Percentiles rank a stretch among this genome's conserved stretches.
Conservation (phyloP, 2,329 filamentous ascomycete genomes). For the Cercospora sp. region DNA sequence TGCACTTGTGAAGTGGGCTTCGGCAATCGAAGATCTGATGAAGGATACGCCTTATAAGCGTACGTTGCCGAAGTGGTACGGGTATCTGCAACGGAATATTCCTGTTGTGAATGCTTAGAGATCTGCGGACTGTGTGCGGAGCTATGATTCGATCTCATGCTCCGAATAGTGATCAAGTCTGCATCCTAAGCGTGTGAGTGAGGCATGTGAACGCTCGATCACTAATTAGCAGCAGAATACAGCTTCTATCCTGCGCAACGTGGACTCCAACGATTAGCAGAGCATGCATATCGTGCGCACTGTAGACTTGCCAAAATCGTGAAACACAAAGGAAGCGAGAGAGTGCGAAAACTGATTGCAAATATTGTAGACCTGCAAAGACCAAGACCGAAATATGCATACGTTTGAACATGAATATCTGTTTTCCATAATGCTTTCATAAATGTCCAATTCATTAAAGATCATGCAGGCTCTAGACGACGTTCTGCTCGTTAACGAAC, state of each 20-base stretch:
- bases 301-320: no score
- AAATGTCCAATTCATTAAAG: neutral
- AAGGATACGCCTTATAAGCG: slow-evolving; percentile 18
- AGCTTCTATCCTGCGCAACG: no score
- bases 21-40: slow-evolving; percentile 47
- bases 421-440: neutral
- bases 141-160: neutral
- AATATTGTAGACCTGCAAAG: neutral
- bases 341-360: no score
- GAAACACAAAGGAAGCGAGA: no score
- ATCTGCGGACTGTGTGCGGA: neutral
- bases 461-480: neutral
- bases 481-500: slow-evolving; percentile 63
- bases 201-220: neutral
- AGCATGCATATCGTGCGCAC: no score
- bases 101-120: slow-evolving; percentile 29
- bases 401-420: slow-evolving; percentile 1
- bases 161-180: neutral
- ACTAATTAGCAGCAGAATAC: neutral
- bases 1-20: slow-evolving; percentile 42
- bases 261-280: no score
- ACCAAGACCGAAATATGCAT: neutral
- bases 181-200: neutral
- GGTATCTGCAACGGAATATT: slow-evolving; percentile 43
- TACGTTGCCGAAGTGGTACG: slow-evolving; percentile 42